Evolutionary conservation across 139 green algal species (phyloP), one percentile per base, ranked within the genome.

Genomic region (Coelastrella sp.): DNA sequence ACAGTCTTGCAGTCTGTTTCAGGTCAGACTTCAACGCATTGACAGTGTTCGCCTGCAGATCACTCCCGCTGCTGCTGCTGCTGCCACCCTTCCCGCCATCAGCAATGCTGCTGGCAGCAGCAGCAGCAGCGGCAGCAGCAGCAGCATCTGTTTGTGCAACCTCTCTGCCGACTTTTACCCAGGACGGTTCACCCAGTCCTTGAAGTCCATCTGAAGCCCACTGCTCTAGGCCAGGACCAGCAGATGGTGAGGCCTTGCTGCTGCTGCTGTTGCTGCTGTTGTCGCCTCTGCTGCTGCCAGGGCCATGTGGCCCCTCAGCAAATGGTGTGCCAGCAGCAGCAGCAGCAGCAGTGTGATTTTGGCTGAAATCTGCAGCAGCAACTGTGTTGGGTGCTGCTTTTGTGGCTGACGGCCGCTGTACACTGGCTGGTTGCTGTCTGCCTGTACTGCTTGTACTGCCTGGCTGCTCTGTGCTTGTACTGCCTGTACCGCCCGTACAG

Each of bases 131-230:
- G n/a, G 68, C 68, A 75, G 14, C 68, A 25, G 68, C 7, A 19
- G 7, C 68, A 57, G 35, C 35, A 49, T 49, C 35, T 49, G 35
- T 49, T 49, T 56, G 22, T 61, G 63, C 3, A 70, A 1, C 14
- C 79, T 78, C 27, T 9, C 65, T 14, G 12, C 65, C 63, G 27
- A 88, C 49, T 35, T 49, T 59, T 6, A 73, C 84, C 84, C 84
- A 88, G 9, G 84, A 88, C 8, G 84, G 84, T 6, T 88, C 84
- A 6, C 68, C 84, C 19, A 88, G 61, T 7, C 66, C 35, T n/a
- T 88, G 35, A 7, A 88, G 35, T 73, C 85, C 73, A 70, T 83
- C 85, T 10, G 72, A 83, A 56, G 85, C 59, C 85, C 73, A 84
- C 58, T 74, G 73, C 85, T 83, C 58, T 60, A 84, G 58, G n/a